Percentiles rank a stretch among this genome's conserved stretches.
Evolutionary conservation across 768 basidiomycete species (phyloP).

Genomic region (Ephemerocybe angulata): DNA sequence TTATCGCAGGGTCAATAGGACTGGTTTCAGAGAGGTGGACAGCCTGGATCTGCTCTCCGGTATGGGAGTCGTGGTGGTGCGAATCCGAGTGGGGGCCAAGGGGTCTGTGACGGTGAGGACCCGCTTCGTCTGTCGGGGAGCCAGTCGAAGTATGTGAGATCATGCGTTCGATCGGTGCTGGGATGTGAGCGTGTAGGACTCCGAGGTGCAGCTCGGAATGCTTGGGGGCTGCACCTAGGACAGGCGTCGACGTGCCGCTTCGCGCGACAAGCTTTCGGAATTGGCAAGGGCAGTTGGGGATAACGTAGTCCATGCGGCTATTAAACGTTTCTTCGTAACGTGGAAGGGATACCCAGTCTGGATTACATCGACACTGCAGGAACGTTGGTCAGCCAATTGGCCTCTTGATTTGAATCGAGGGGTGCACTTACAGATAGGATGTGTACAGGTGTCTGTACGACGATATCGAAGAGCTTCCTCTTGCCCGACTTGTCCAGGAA

Average conservation of each 20-base stretch:
- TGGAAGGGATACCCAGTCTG: conserved; percentile 76
- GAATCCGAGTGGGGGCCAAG: not conserved
- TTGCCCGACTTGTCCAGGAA: conserved; percentile 65
- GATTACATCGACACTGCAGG: conserved; percentile 72
- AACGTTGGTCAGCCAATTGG: not conserved
- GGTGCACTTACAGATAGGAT: conserved; percentile 71
- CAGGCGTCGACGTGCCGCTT: not conserved
- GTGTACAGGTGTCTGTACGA: conserved; percentile 80
- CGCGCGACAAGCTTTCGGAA: not conserved
- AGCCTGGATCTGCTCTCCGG: not conserved
- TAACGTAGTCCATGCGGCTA: conserved; percentile 24
- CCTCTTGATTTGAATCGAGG: not conserved
- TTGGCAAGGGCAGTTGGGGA: conserved; percentile 48
- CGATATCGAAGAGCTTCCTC: conserved; percentile 82
- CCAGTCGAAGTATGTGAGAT: not conserved
- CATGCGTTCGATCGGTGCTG: not conserved
- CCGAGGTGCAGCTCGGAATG: not conserved
- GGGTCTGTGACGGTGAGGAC: not conserved
- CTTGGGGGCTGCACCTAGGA: not conserved
- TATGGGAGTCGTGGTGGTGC: not conserved
- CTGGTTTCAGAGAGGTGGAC: conserved; percentile 22
- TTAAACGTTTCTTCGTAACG: conserved; percentile 58
- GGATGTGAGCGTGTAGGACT: too few species aligned
- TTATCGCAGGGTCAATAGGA: conserved; percentile 27
- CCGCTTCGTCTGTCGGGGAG: not conserved